A percentile compares a stretch with the other conserved stretches of the same genome.
These are phyloP conservation scores for Sclerotinia trifoliorum DNA, from an alignment of 2,329 filamentous ascomycete genomes.

Conservation along the genomic window DNA sequence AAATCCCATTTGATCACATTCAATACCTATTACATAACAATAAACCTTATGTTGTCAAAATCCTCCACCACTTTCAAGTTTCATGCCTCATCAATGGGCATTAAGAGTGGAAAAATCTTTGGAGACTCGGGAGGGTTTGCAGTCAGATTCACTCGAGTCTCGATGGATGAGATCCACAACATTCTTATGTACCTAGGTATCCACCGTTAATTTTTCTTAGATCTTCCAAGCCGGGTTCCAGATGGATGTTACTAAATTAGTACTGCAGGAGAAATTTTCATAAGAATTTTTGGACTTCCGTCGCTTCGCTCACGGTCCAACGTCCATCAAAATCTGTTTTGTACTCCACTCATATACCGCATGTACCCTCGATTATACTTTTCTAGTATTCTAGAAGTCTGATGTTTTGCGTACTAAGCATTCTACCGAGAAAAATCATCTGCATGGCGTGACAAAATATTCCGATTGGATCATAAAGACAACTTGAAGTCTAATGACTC, in stretches of 20 bases:
- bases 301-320: neutral
- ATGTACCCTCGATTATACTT: conserved; percentile 14
- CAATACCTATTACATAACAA: conserved; percentile 13
- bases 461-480: conserved; percentile 10
- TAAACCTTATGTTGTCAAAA: neutral
- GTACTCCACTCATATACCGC: conserved; percentile 13
- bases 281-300: conserved; percentile 3
- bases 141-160: neutral
- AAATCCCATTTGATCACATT: neutral
- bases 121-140: neutral
- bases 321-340: neutral
- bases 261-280: neutral
- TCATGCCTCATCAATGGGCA: neutral
- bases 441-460: conserved; percentile 11
- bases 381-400: conserved; percentile 9
- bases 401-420: conserved; percentile 10
- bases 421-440: conserved; percentile 15
- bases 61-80: neutral
- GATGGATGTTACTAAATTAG: neutral
- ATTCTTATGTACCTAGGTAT: neutral
- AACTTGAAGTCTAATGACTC: conserved; percentile 1
- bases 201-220: neutral
- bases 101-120: conserved; percentile 14
- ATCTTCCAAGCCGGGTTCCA: conserved; percentile 8
- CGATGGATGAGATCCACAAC: conserved; percentile 9